Conservation (phyloP, 495 filamentous ascomycete species). For the Rostrohypoxylon terebratum region DNA sequence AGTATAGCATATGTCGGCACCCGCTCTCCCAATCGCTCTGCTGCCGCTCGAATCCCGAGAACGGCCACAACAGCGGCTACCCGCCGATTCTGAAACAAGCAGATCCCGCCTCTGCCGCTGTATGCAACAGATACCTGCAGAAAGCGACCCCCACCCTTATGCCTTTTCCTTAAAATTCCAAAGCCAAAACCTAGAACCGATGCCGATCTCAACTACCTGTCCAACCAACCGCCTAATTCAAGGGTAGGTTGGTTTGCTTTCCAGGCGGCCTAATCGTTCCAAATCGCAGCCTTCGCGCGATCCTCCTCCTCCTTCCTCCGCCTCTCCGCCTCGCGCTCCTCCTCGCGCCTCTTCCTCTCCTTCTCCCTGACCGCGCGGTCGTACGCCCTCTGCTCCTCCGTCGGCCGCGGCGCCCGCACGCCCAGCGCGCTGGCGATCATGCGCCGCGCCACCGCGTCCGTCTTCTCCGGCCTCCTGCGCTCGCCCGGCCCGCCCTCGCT, state of each 20-base stretch:
- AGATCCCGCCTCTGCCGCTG: background rate
- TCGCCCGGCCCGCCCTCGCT: slow-evolving; percentile 28
- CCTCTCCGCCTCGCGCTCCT: slow-evolving; percentile 73
- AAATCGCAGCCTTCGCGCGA: slow-evolving; percentile 77
- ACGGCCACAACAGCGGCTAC: background rate
- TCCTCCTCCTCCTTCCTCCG: slow-evolving; percentile 75
- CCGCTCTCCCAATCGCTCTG: background rate
- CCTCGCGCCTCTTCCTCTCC: slow-evolving; percentile 81
- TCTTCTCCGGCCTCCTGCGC: slow-evolving; percentile 81
- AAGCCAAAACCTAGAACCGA: background rate
- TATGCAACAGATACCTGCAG: slow-evolving; percentile 11
- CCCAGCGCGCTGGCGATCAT: slow-evolving; percentile 93
- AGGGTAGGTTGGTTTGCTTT: too few species aligned
- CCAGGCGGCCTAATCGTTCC: slow-evolving; percentile 91
- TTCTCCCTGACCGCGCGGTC: slow-evolving; percentile 86
- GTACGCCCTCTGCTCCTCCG: slow-evolving; percentile 89
- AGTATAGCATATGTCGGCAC: background rate
- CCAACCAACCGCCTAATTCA: background rate
- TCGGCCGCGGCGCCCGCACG: slow-evolving; percentile 80
- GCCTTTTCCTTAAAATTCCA: background rate
- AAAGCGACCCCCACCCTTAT: background rate
- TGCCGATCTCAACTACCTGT: background rate
- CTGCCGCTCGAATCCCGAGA: background rate
- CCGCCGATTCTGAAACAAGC: slow-evolving; percentile 6
- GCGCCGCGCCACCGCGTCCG: slow-evolving; percentile 87